Evolutionary conservation across 1,284 basidiomycete species (phyloP), one percentile per base, ranked within the genome.

Genomic region (Ustilago trichophora): DNA sequence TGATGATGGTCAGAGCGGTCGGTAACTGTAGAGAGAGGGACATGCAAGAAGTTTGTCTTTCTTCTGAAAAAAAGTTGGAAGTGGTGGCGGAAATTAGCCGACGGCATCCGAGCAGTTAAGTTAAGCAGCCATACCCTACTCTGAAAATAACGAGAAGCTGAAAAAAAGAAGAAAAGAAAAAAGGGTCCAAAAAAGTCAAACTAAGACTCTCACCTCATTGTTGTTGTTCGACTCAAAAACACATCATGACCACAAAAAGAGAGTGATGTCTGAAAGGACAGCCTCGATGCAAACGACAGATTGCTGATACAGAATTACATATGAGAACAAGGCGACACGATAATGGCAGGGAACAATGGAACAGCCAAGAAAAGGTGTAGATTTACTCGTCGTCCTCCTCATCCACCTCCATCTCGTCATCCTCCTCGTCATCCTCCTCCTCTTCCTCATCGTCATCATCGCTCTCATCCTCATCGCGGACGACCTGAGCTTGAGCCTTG

Each of bases 401-500:
- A 12, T 66, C 56, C 16, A 53, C 49, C 38, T 69, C 66, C 46
- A 59, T 55, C 43, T 69, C 59, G n/a, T 64, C 59, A 7, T 55
- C 51, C 4, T 60, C 64, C 4, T 66, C 51, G 1, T 60, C 50
- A 8, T 55, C 44, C 6, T 65, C n/a, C 4, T 58, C 51, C 9
- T 58, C 54, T 1, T 64, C 45, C 0, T 59, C 59, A 2, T 53
- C 57, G n/a, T 44, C 42, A 9, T 67, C 74, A 19, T 68, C 74
- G 11, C 59, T 58, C 11, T 50, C 62, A 11, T 71, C 64, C 21
- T 72, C 73, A 24, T 75, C 67, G 5, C 48, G 34, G 0, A 76
- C 56, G n/a, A 73, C 53, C 32, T 74, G 68, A 31, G 70, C 63
- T 41, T 62, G 65, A 22, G 73, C 64, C 47, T 73, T 63, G 31